Evolutionary conservation across 768 basidiomycete species (phyloP).

Genomic region (Hygrophorus pudorinus): DNA sequence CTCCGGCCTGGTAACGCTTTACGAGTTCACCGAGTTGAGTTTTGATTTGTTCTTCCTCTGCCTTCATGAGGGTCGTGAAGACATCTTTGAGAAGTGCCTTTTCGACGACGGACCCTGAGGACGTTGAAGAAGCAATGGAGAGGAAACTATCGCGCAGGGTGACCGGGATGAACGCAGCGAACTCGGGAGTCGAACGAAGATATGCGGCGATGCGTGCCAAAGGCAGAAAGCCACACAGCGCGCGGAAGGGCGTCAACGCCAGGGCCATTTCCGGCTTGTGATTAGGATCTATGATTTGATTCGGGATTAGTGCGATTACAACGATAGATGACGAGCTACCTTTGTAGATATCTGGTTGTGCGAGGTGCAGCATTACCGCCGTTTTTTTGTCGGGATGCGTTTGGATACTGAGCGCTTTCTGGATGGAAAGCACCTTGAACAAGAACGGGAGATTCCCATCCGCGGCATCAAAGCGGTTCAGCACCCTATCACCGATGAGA

Average conservation of each 20-base stretch:
- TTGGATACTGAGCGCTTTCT: constrained; percentile 86
- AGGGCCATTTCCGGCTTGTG: constrained; percentile 99
- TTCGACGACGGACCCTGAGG: constrained; percentile 24
- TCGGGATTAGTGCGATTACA: constrained; percentile 5
- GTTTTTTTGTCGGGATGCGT: constrained; percentile 84
- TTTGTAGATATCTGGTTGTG: constrained; percentile 82
- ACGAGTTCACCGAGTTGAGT: constrained; percentile 49
- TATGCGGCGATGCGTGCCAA: constrained; percentile 57
- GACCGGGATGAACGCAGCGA: constrained; percentile 58
- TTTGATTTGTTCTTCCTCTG: constrained; percentile 43
- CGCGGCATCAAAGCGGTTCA: constrained; percentile 41
- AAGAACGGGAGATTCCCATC: constrained; percentile 78
- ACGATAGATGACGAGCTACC: constrained; percentile 33
- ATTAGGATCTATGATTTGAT: constrained; percentile 60
- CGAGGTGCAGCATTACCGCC: constrained; percentile 56
- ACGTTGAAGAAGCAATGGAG: constrained; percentile 30
- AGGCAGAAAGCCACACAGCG: constrained; percentile 90
- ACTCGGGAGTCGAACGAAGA: constrained; percentile 65
- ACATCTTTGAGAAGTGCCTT: constrained; percentile 63
- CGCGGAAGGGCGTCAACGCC: constrained; percentile 83
- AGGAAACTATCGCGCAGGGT: constrained; percentile 44
- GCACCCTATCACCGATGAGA: constrained; percentile 55
- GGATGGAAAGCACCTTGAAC: constrained; percentile 86
- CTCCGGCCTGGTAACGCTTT: constrained; percentile 44
- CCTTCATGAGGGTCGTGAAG: constrained; percentile 80